Evolutionary conservation across 306 rosid genomes (phyloP), one percentile per base, ranked within the genome.

Genomic region (Cicer judaicum): DNA sequence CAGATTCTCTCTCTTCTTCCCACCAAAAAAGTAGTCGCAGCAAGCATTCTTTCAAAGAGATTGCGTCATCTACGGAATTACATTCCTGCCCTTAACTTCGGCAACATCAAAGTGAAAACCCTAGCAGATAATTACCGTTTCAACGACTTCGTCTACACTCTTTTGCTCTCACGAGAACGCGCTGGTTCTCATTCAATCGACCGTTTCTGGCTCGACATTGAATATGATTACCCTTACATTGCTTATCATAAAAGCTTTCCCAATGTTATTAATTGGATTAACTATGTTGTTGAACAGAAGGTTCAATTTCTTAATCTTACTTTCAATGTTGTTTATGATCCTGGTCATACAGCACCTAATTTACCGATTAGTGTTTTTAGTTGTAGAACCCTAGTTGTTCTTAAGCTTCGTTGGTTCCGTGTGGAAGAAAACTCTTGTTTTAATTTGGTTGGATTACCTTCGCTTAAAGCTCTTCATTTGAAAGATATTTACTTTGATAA

Each of bases 381-480:
- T 1, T 14, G 59, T 54, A 34, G 1, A 15, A 76, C 57, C 8
- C 15, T 76, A 4, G 73, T 44, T 8, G 24, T 57, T 76, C 63
- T 76, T 2, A 56, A 66, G 46, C 19, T 76, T 64, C 10, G 0
- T 13, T 16, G 19, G 1, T 12, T 63, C 0, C 5, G 0, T 16
- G n/a, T 75, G 36, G 3, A 54, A 1, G 56, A 50, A 14, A 3
- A 5, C 54, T 10, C 15, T 44, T 56, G 52, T 16, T 18, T 50
- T 14, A 9, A 50, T 6, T 50, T 46, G 8, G 29, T 56, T 15
- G 4, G 1, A 7, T 49, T 77, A 6, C 80, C 80, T 1, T 67
- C 44, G 0, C 69, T 77, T 44, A 59, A 77, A 52, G 10, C 19
- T 24, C 21, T 76, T 14, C 40, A 66, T 66, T 43, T 44, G 38